Evolutionary conservation across 495 filamentous ascomycete genomes (phyloP), one percentile per base, ranked within the genome.

Genomic region (Xylaria venustula): DNA sequence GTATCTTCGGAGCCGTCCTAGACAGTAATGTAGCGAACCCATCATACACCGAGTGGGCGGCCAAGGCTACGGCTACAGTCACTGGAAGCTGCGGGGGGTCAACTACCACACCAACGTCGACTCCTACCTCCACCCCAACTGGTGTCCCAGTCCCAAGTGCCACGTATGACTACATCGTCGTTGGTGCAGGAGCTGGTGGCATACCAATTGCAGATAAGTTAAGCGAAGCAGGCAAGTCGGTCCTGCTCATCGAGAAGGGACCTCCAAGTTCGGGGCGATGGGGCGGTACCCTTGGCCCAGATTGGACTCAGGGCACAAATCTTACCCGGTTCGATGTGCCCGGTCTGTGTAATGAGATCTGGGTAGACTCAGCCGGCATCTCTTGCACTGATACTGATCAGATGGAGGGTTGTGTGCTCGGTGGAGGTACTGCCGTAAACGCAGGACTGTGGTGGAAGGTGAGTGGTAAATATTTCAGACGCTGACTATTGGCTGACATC

Each of bases 271-370:
- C 84, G 15, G 84, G 79, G 49, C 76, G 80, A 61, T 83, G 77
- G 68, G 85, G 85, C 47, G 87, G 87, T 49, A 80, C 66, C 7
- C 63, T 80, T 61, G 81, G 79, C 61, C 87, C 87, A 28, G 78
- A 81, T 28, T 88, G 89, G 82, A 79, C 90, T 19, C 72, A 79
- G 41, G 86, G 85, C 40, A 86, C 85, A 40, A 82, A 83, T 49
- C 76, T 93, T 47, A 91, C 89, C 40, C 81, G 87, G 30, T 90
- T 91, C 65, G 90, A 93, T 67, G 83, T 92, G n/a, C 90, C 90
- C 4, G 90, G 90, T 57, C 81, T 92, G 52, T 89, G 85, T 73
- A 89, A 86, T 67, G 81, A 87, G 70, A 88, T 88, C 62, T 90
- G 83, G 83, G 77, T 76, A 40, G 81, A 85, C 65, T 85, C 82